Base-by-base conservation (phyloP, 78 protist genomes). In the Polysphondylium violaceum region DNA sequence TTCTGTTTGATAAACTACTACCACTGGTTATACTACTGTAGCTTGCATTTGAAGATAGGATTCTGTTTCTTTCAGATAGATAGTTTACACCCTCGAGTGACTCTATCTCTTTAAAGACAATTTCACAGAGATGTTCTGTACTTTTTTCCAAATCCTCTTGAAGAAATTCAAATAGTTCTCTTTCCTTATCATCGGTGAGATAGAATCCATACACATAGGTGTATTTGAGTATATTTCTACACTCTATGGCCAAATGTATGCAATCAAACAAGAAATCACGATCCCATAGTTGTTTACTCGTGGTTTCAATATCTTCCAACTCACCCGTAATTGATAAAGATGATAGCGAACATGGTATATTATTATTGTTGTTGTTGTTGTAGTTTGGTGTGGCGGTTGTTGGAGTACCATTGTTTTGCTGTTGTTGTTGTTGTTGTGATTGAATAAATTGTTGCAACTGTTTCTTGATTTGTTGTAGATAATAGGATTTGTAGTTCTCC, bases 141-240 rank as follows among this genome's bases (percentile, higher is more conserved):
- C 64, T 64, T 69, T 64, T 79, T 21, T 79, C 88, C 25, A 79
- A 41, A 63, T 87, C 93, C 23, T 87, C 78, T 74, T 87, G 93
- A 21, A 76, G 81, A 74, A 78, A 88, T 43, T 87, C 93, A 47
- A 87, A 87, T 33, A 74, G 31, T 74, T 74, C 69, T 63, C 47
- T 73, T 56, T 87, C 86, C 21, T 59, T 73, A 17, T 75, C 79
- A 8, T 74, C 79, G 2, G 3, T 16, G 5, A 78, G 16, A 68
- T 61, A 87, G 44, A 29, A 87, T 1, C 87, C 85, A 73, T 69
- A 87, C 0, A 87, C 85, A 58, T 87, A 87, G 9, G 86, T 67
- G 43, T 87, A 74, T 33, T 87, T 87, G 11, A 87, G 44, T 1
- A 33, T 67, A 27, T 87, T 61, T 51, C 93, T 55, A 31, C 93